Conservation (phyloP, 345 rosid genomes). For the Arabidopsis arenosa region DNA sequence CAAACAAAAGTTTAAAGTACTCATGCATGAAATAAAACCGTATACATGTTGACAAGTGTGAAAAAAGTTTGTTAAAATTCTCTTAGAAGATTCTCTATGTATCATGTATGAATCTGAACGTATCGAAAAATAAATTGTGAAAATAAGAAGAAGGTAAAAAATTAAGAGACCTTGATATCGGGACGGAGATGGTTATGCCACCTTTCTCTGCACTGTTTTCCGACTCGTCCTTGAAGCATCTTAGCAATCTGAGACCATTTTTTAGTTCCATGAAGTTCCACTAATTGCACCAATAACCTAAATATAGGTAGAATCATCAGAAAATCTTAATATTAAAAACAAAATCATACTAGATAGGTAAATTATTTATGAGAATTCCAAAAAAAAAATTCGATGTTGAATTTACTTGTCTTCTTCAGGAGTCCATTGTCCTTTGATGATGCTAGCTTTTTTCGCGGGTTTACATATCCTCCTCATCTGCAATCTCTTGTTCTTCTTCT, state of each 20-base stretch:
- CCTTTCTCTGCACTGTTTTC: slow-evolving; percentile 96
- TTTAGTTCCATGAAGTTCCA: slow-evolving; percentile 66
- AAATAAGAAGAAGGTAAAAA: neutral
- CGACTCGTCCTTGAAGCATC: slow-evolving; percentile 82
- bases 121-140: neutral
- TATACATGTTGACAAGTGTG: slow-evolving; percentile 41
- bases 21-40: slow-evolving; percentile 31
- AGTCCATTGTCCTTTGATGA: slow-evolving; percentile 81
- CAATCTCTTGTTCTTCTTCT: slow-evolving; percentile 37
- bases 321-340: neutral
- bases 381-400: neutral
- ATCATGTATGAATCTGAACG: slow-evolving; percentile 6
- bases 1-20: slow-evolving; percentile 31
- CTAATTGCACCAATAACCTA: slow-evolving; percentile 69
- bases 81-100: slow-evolving; percentile 17
- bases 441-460: slow-evolving; percentile 38
- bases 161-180: slow-evolving; percentile 71
- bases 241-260: slow-evolving; percentile 90
- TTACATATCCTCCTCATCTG: slow-evolving; percentile 34
- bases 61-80: neutral
- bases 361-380: neutral
- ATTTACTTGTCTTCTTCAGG: slow-evolving; percentile 61
- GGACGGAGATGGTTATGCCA: slow-evolving; percentile 98
- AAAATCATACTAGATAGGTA: neutral
- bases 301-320: neutral